A percentile compares a stretch with the other conserved stretches of the same genome.
Conservation (phyloP, 2,329 filamentous ascomycete genomes). For the Neopestalotiopsis sp. region DNA sequence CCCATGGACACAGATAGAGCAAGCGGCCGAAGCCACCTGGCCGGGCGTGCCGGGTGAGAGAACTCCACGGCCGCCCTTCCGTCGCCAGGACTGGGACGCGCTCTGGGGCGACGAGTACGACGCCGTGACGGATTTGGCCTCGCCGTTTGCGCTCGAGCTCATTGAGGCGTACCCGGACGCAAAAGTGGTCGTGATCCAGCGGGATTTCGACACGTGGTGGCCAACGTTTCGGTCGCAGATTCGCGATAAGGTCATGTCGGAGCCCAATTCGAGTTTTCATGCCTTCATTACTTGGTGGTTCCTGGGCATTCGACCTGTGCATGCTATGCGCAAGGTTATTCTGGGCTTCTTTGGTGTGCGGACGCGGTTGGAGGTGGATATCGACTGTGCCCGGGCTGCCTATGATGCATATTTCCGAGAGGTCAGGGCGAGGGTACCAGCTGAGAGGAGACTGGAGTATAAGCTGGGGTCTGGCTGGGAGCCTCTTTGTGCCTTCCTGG, state of each 20-base stretch:
- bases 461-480: background rate
- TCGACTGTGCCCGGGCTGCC: background rate
- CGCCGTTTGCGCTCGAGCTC: slow-evolving; percentile 24
- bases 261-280: slow-evolving; percentile 1
- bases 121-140: slow-evolving; percentile 26
- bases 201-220: slow-evolving; percentile 30
- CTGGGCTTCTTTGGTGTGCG: slow-evolving; percentile 17
- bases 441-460: background rate
- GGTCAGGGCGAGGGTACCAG: background rate
- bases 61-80: background rate
- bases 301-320: slow-evolving; percentile 25
- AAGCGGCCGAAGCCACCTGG: slow-evolving; percentile 5
- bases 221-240: slow-evolving; percentile 28
- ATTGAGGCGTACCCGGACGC: slow-evolving; percentile 28
- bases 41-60: background rate
- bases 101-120: slow-evolving; percentile 20
- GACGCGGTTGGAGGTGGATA: background rate
- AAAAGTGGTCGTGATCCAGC: slow-evolving; percentile 29
- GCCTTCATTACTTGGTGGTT: slow-evolving; percentile 20
- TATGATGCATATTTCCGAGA: background rate
- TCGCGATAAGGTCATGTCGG: slow-evolving; percentile 18
- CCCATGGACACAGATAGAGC: background rate
- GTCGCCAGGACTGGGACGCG: background rate
- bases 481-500: background rate
- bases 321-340: slow-evolving; percentile 19